Conservation (phyloP, 1,139 yeast species). For the Pichia sp. region DNA sequence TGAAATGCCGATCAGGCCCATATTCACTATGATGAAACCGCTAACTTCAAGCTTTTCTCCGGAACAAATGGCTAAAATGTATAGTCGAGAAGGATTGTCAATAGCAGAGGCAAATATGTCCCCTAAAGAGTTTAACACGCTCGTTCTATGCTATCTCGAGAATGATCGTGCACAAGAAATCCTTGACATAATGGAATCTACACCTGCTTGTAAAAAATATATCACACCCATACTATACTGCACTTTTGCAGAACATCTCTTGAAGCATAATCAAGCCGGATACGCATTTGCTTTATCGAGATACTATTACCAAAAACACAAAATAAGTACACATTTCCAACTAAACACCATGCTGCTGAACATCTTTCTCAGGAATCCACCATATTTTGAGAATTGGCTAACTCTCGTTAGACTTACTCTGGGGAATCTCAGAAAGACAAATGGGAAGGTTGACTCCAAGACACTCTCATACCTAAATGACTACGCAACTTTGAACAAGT, state of each 20-base stretch:
- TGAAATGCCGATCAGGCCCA: conserved; percentile 16
- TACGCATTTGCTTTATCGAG: conserved; percentile 21
- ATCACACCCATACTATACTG: conserved; percentile 13
- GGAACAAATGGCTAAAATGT: conserved; percentile 14
- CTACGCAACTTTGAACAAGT: conserved; percentile 19
- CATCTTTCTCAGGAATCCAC: conserved; percentile 13
- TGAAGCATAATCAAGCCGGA: conserved; percentile 15
- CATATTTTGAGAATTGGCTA: conserved; percentile 22
- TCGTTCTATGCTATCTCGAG: conserved; percentile 16
- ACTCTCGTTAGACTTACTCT: conserved; percentile 11
- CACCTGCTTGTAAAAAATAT: neutral
- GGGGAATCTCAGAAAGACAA: neutral
- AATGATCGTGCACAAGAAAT: conserved; percentile 14
- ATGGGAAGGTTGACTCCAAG: neutral
- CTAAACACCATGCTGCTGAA: conserved; percentile 17
- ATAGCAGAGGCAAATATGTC: conserved; percentile 12
- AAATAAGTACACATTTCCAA: conserved; percentile 7
- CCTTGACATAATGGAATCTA: conserved; percentile 12
- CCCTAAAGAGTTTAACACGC: conserved; percentile 15
- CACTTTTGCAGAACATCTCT: conserved; percentile 17
- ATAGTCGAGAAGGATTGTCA: too few relatives aligned
- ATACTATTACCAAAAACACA: conserved; percentile 7
- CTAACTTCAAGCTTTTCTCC: conserved; percentile 7
- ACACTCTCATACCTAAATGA: conserved; percentile 15
- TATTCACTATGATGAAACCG: conserved; percentile 13